phyloP scores from a whole-genome alignment of 495 filamentous ascomycete genomes.

The Penicillium parvum region DNA sequence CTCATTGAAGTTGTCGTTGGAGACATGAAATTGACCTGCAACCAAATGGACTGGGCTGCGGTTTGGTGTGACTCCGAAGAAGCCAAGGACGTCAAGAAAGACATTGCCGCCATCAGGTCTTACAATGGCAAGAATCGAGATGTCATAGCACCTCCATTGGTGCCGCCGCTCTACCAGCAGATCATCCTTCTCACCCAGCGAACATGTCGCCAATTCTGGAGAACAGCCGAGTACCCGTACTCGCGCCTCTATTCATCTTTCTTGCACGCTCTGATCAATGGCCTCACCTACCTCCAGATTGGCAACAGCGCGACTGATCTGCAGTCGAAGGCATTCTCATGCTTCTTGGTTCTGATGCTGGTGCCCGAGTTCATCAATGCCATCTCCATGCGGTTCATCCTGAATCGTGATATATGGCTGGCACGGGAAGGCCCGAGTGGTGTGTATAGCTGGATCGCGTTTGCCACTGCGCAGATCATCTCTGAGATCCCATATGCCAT shows the following conservation, averaged over 20 bases:
- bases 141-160: slow-evolving; percentile 52
- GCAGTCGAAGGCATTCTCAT: slow-evolving; percentile 75
- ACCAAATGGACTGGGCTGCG: slow-evolving; percentile 67
- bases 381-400: slow-evolving; percentile 71
- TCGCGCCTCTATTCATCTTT: slow-evolving; percentile 77
- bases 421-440: slow-evolving; percentile 74
- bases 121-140: slow-evolving; percentile 48
- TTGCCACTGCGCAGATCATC: slow-evolving; percentile 64
- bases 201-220: slow-evolving; percentile 66
- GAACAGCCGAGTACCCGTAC: slow-evolving; percentile 72
- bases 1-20: slow-evolving; percentile 87
- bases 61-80: slow-evolving; percentile 75
- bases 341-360: slow-evolving; percentile 75
- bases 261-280: slow-evolving; percentile 69
- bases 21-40: slow-evolving; percentile 59
- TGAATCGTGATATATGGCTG: slow-evolving; percentile 63
- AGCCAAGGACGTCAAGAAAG: slow-evolving; percentile 58
- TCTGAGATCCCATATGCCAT: slow-evolving; percentile 74
- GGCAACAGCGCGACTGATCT: slow-evolving; percentile 61
- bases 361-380: slow-evolving; percentile 73
- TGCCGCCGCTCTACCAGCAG: slow-evolving; percentile 64
- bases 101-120: slow-evolving; percentile 56
- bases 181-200: slow-evolving; percentile 59
- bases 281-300: slow-evolving; percentile 68
- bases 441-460: slow-evolving; percentile 68